Conservation (phyloP, 2,329 filamentous ascomycete species). For the Orbilia quercus region DNA sequence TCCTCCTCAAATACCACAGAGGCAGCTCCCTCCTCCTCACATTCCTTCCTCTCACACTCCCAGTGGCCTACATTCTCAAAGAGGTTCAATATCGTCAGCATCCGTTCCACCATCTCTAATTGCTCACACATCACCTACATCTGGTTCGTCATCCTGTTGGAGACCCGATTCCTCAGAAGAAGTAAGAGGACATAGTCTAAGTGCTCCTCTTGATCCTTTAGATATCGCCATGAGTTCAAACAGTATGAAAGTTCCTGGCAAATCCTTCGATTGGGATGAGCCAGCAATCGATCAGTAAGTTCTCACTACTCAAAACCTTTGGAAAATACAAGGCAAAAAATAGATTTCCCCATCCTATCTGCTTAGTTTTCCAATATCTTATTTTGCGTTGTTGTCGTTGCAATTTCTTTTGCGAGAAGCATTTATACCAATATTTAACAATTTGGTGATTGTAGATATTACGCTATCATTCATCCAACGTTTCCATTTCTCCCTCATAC, state of each 20-base stretch:
- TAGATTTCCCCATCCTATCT: too few species aligned
- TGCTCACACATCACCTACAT: slow-evolving; percentile 57
- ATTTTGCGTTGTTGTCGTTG: slow-evolving; percentile 54
- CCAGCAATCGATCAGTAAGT: slow-evolving; percentile 64
- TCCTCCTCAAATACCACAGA: slow-evolving; percentile 59
- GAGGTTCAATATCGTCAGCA: slow-evolving; percentile 53
- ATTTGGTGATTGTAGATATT: slow-evolving; percentile 67
- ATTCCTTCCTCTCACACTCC: slow-evolving; percentile 60
- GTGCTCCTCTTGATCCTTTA: slow-evolving; percentile 59
- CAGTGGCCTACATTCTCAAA: slow-evolving; percentile 56
- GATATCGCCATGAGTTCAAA: slow-evolving; percentile 60
- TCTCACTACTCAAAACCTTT: not conserved
- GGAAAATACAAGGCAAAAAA: not conserved
- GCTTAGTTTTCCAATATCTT: not conserved
- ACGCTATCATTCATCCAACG: slow-evolving; percentile 73
- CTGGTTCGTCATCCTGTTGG: slow-evolving; percentile 60
- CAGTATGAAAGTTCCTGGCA: slow-evolving; percentile 59
- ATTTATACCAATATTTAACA: slow-evolving; percentile 58
- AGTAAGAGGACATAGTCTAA: slow-evolving; percentile 60
- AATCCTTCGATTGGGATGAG: slow-evolving; percentile 65
- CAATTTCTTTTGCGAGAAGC: slow-evolving; percentile 22
- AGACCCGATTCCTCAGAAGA: slow-evolving; percentile 43
- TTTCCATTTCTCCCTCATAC: slow-evolving; percentile 74
- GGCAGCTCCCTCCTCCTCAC: slow-evolving; percentile 60
- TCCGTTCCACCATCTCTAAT: slow-evolving; percentile 56